Conservation (phyloP, 75 land plant genomes). For the Isoetes taiwanensis region DNA sequence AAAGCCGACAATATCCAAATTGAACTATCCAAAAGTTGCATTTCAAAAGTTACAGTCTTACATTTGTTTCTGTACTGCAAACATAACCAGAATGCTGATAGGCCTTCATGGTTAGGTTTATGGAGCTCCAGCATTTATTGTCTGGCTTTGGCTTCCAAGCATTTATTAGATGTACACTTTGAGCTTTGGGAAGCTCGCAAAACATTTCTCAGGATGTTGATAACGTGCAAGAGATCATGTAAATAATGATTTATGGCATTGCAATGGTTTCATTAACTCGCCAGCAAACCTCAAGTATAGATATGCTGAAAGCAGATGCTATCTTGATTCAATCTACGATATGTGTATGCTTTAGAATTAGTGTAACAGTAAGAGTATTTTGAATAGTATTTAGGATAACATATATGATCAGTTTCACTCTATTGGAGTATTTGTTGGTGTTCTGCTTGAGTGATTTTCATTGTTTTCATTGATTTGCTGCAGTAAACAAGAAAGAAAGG, state of each 20-base stretch:
- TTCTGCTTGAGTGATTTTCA: not conserved
- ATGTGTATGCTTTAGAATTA: not conserved
- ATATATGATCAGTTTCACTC: not conserved
- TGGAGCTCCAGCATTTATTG: no score
- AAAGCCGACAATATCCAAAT: no score
- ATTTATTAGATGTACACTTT: no score
- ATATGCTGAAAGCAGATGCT: not conserved
- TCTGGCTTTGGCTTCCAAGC: no score
- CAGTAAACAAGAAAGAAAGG: conserved; percentile 55
- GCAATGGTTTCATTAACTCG: not conserved
- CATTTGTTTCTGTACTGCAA: no score
- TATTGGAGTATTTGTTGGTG: not conserved
- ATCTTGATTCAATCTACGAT: not conserved
- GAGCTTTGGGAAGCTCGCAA: no score
- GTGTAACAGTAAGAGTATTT: not conserved
- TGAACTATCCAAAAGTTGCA: no score
- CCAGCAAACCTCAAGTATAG: not conserved
- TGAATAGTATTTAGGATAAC: not conserved
- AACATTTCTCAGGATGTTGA: no score
- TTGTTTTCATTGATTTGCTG: not conserved
- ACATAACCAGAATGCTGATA: no score
- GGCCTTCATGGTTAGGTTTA: no score
- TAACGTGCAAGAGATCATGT: no score
- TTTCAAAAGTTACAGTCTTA: no score
- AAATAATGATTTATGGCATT: not conserved